Percentiles rank a stretch among this genome's conserved stretches.
These are phyloP conservation scores for Yarrowia divulgata DNA, from an alignment of 805 yeast species.

Conservation along the genomic window DNA sequence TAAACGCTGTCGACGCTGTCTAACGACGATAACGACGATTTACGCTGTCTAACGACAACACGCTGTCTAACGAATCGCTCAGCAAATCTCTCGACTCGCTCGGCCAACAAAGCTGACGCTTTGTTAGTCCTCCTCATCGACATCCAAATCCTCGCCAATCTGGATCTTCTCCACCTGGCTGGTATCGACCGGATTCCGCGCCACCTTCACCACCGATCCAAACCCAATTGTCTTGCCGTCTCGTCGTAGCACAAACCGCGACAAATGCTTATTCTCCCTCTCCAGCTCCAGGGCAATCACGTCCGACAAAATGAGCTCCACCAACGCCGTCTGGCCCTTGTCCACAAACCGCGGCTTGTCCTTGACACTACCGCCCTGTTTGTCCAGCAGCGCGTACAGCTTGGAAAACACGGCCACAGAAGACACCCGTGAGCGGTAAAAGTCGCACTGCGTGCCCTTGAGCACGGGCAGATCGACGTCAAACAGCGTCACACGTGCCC, in stretches of 20 bases:
- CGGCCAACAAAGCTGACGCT: not conserved
- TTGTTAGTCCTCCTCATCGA: conserved; percentile 24
- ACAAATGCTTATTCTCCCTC: conserved; percentile 59
- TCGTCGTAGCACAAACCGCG: conserved; percentile 72
- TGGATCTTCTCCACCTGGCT: conserved; percentile 26
- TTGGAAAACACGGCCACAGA: conserved; percentile 70
- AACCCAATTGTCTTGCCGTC: conserved; percentile 77
- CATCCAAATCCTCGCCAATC: conserved; percentile 34
- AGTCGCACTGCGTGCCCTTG: conserved; percentile 77
- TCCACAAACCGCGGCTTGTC: conserved; percentile 65
- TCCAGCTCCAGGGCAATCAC: conserved; percentile 62
- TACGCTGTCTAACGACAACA: too few species aligned
- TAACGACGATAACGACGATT: too few species aligned
- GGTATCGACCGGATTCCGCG: conserved; percentile 19
- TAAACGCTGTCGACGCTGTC: too few species aligned
- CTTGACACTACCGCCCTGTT: conserved; percentile 49
- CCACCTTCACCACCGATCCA: conserved; percentile 55
- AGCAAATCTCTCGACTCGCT: too few species aligned
- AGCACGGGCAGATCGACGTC: conserved; percentile 74
- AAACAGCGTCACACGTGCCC: conserved; percentile 68
- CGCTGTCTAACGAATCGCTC: too few species aligned
- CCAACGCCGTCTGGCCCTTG: conserved; percentile 65
- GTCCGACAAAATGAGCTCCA: conserved; percentile 60
- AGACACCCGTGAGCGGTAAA: conserved; percentile 77
- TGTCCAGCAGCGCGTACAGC: conserved; percentile 51